Evolutionary conservation across 345 rosid genomes (phyloP).

Genomic region (Eutrema heterophyllum): DNA sequence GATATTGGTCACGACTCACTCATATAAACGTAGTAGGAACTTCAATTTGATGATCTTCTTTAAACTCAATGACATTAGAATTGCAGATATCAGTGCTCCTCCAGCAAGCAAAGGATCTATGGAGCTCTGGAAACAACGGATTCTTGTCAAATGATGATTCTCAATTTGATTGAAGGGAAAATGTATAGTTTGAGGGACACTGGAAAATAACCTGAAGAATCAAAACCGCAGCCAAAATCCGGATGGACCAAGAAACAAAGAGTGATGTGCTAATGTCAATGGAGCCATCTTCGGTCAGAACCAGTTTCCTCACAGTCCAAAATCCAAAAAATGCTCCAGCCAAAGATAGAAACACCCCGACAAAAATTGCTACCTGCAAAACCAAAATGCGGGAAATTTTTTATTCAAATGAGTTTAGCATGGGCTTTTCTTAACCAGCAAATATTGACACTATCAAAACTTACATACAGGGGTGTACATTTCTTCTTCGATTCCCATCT

Average conservation of each 20-base stretch:
- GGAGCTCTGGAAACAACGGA: constrained; percentile 57
- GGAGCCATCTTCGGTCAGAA: constrained; percentile 80
- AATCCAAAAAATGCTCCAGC: constrained; percentile 97
- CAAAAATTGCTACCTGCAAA: constrained; percentile 66
- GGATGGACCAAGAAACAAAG: constrained; percentile 81
- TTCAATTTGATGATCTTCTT: constrained; percentile 42
- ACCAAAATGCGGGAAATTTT: background rate
- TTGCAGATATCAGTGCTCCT: constrained; percentile 53
- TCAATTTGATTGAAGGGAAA: background rate
- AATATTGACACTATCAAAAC: constrained; percentile 38
- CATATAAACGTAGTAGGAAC: constrained; percentile 43
- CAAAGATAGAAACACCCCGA: constrained; percentile 60
- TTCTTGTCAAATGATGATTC: background rate
- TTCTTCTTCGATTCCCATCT: constrained; percentile 87
- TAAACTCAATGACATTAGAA: constrained; percentile 39
- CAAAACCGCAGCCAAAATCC: constrained; percentile 56
- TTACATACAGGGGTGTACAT: constrained; percentile 99
- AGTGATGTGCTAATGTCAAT: constrained; percentile 63
- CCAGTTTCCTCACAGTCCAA: constrained; percentile 82
- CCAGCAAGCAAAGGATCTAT: constrained; percentile 72
- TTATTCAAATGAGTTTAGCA: background rate
- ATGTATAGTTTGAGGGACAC: background rate
- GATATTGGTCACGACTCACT: constrained; percentile 36
- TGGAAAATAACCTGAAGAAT: constrained; percentile 68
- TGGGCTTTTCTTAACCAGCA: background rate